Evolutionary conservation across 106 monocot species (phyloP), one percentile per base, ranked within the genome.

Genomic region (Dendrobium huoshanense): DNA sequence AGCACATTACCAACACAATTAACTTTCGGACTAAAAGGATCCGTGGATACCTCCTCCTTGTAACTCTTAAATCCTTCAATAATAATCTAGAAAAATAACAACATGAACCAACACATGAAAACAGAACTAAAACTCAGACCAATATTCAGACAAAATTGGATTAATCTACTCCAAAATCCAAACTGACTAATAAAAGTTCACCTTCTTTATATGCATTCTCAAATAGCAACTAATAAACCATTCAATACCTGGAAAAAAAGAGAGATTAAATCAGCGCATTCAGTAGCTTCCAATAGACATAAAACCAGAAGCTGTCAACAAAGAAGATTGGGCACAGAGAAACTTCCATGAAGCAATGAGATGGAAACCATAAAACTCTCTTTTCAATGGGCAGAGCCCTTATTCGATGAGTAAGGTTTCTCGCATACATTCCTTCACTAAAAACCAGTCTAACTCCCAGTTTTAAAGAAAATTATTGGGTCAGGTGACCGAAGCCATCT

Each of bases 31-130:
- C 95, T 95, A 84, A 99, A 99, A 7, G 92, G 91, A 33, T 99
- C 95, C 16, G 98, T 95, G 0, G 95, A 86, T 31, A 99, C 82
- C 80, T 99, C 88, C 80, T 99, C 98, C 76, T 84, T 94, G 83
- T 99, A 99, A 78, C 98, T 99, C 89, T 99, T 99, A 77, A 99
- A 99, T 17, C 98, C 98, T 86, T 99, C 98, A 25, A 99, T 92
- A 44, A 99, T 86, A 75, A 99, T 78, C 97, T 98, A 81, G 29
- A 61, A 44, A 78, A 51, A 45, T 24, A 77, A 15, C 15, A 77
- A 67, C 0, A 67, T 29, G 0, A 80, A 55, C 7, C 42, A 77
- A 73, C 77, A 41, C 55, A 11, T 29, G 0, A 25, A 72, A 64
- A 15, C 19, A 67, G 51, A 79, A 19, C 25, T 47, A 65, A 74